Evolutionary conservation across 805 yeast species (phyloP).

Genomic region (Blastobotrys parvus): DNA sequence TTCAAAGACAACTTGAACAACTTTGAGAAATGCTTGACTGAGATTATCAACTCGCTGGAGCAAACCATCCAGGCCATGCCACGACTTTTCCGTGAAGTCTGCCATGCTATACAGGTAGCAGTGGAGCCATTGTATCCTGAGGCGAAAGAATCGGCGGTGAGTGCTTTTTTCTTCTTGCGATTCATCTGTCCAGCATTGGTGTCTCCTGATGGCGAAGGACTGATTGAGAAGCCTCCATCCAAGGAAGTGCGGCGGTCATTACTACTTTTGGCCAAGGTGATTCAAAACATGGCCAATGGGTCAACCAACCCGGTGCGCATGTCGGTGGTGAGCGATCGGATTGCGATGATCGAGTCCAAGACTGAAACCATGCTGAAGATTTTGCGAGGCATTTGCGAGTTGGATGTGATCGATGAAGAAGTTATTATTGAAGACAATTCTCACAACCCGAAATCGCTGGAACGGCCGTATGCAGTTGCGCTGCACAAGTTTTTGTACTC

Average conservation of each 20-base stretch:
- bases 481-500: slow-evolving; percentile 44
- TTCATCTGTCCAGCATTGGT: slow-evolving; percentile 77
- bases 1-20: slow-evolving; percentile 34
- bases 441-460: slow-evolving; percentile 3
- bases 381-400: background rate
- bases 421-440: background rate
- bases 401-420: background rate
- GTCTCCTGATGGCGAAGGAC: slow-evolving; percentile 52
- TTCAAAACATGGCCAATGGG: slow-evolving; percentile 24
- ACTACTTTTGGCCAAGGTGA: slow-evolving; percentile 22
- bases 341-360: slow-evolving; percentile 4
- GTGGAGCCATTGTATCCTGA: slow-evolving; percentile 53
- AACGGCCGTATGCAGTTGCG: slow-evolving; percentile 23
- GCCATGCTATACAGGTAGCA: slow-evolving; percentile 50
- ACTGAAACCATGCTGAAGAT: slow-evolving; percentile 4
- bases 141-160: slow-evolving; percentile 61
- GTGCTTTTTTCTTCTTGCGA: slow-evolving; percentile 69
- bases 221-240: slow-evolving; percentile 16
- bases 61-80: slow-evolving; percentile 50
- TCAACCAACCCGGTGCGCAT: slow-evolving; percentile 1
- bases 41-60: slow-evolving; percentile 48
- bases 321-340: slow-evolving; percentile 2
- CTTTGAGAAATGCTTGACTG: slow-evolving; percentile 49
- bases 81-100: slow-evolving; percentile 49
- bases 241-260: slow-evolving; percentile 17